Conservation (phyloP, 176 grass and related monocot species). For the Olyra latifolia region DNA sequence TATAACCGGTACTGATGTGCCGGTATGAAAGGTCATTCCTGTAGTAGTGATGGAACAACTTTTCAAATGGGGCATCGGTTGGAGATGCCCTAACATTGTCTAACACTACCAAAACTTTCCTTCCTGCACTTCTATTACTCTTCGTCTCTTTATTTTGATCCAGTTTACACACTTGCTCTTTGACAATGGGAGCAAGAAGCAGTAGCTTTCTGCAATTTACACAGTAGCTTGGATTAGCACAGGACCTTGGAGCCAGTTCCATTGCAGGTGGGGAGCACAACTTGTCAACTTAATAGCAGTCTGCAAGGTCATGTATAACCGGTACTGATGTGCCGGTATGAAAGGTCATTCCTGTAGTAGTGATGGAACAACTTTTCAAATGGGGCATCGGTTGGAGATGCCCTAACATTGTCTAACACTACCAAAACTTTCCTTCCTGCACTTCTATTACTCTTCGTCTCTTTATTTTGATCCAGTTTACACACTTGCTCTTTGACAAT, state of each 20-base stretch:
- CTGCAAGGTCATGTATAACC: too few species aligned
- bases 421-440: too few species aligned
- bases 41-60: too few species aligned
- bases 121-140: neutral
- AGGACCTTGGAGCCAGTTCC: neutral
- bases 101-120: neutral
- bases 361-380: too few species aligned
- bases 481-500: neutral
- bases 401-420: constrained; percentile 10
- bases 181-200: neutral
- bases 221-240: neutral
- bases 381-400: too few species aligned
- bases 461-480: neutral
- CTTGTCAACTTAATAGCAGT: constrained; percentile 1
- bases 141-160: neutral
- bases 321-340: too few species aligned
- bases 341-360: too few species aligned
- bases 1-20: too few species aligned
- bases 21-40: too few species aligned
- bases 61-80: too few species aligned
- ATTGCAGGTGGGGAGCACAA: neutral
- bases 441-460: neutral
- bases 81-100: too few species aligned
- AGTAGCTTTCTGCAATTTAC: neutral
- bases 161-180: neutral